Evolutionary conservation across 1,284 basidiomycete genomes (phyloP), one percentile per base, ranked within the genome.

Genomic region (Tilletia walkeri): DNA sequence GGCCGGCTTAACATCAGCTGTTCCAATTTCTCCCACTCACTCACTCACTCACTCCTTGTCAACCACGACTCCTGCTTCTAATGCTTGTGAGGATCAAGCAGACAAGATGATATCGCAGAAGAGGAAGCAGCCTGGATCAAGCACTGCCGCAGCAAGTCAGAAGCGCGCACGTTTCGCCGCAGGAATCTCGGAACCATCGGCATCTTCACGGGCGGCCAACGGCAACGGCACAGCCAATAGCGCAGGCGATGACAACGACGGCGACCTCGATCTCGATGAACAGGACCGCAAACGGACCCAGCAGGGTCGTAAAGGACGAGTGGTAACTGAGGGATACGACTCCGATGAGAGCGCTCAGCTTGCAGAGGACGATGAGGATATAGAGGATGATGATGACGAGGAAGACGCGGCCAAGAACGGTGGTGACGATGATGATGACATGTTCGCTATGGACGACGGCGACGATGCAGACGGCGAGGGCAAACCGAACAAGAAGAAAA

Each of bases 311-410:
- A 81, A 77, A 65, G 79, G 78, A 3, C 70, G 76, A 2, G 73
- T 82, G n/a, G 74, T 86, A 68, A 91, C 88, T 36, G 92, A 93
- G 68, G 95, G 94, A 3, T 97, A 96, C 83, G 94, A 94, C 4
- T 94, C 92, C 0, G 95, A 97, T 84, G 95, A 93, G 1, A 94
- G 90, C 68, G 92, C 94, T 79, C 93, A 95, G 12, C 74, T 74
- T 6, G 94, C 95, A 82, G 91, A 92, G 24, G 92, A 94, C 45
- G 93, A 94, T 16, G 86, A 86, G 24, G 91, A 86, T 9, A 85
- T 78, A 20, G 85, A 84, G 3, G 85, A 82, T 34, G 87, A 84
- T 9, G 87, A 87, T n/a, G 84, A 83, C 16, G 85, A 85, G 54
- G 66, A 66, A 24, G 45, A 18, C 20, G 34, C 30, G 20, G 39